A percentile compares a stretch with the other conserved stretches of the same genome.
Conservation (phyloP, 2,329 filamentous ascomycete genomes). For the Xylaria digitata region DNA sequence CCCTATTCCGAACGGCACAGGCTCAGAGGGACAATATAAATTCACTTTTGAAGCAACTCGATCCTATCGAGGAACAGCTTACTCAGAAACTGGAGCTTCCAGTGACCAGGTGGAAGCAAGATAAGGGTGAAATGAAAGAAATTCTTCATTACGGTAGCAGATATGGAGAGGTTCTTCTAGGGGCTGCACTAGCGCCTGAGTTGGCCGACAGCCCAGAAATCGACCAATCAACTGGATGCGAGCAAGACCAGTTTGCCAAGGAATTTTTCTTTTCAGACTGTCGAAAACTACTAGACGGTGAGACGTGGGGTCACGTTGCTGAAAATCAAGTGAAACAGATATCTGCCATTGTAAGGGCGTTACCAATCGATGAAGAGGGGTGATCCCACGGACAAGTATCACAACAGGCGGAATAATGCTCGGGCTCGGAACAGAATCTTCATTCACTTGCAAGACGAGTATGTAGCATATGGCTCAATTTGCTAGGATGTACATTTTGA, state of each 20-base stretch:
- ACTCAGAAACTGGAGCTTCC: conserved; percentile 44
- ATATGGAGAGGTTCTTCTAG: conserved; percentile 50
- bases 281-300: conserved; percentile 36
- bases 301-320: conserved; percentile 47
- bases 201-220: conserved; percentile 31
- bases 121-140: conserved; percentile 50
- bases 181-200: conserved; percentile 43
- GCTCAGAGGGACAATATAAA: conserved; percentile 41
- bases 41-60: conserved; percentile 48
- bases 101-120: conserved; percentile 49
- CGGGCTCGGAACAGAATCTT: background rate
- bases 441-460: conserved; percentile 17
- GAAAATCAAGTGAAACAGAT: conserved; percentile 44
- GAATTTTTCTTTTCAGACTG: conserved; percentile 51
- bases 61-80: conserved; percentile 45
- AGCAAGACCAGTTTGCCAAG: conserved; percentile 46
- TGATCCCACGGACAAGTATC: background rate
- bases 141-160: conserved; percentile 49
- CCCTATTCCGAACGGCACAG: conserved; percentile 44
- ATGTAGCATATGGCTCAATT: background rate
- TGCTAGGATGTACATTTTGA: background rate
- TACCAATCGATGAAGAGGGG: conserved; percentile 21
- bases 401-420: background rate
- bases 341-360: conserved; percentile 40
- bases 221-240: conserved; percentile 38